Evolutionary conservation across 2,329 filamentous ascomycete species (phyloP).

Genomic region (Aspergillus pseudotamarii): DNA sequence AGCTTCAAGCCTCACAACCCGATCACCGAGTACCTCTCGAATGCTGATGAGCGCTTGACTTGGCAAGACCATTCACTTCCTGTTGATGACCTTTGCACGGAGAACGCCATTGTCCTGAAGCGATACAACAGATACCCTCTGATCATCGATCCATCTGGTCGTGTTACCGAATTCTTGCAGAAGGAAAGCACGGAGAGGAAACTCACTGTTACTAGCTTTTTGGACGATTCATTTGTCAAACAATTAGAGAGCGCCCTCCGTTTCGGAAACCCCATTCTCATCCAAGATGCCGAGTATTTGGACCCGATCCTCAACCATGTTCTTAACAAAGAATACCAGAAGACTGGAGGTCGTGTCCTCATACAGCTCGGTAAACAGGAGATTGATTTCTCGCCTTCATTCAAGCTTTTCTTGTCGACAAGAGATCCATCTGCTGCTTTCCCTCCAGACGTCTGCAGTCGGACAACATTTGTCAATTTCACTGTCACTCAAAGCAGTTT

Average conservation of each 20-base stretch:
- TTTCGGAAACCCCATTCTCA: constrained; percentile 97
- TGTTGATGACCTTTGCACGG: constrained; percentile 95
- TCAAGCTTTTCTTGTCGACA: constrained; percentile 93
- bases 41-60: constrained; percentile 87
- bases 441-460: constrained; percentile 93
- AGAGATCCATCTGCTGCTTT: constrained; percentile 95
- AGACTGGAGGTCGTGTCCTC: constrained; percentile 93
- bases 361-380: constrained; percentile 98
- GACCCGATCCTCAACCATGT: constrained; percentile 98
- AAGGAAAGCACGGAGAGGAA: constrained; percentile 92
- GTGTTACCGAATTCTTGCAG: constrained; percentile 91
- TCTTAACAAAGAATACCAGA: constrained; percentile 99
- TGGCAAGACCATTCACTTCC: constrained; percentile 95
- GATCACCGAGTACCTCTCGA: constrained; percentile 93
- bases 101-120: constrained; percentile 96
- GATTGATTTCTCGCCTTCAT: constrained; percentile 97
- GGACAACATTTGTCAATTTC: constrained; percentile 99
- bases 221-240: constrained; percentile 97
- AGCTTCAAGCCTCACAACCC: constrained; percentile 92
- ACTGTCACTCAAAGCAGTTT: constrained; percentile 98
- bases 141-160: constrained; percentile 95
- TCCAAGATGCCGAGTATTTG: constrained; percentile 95
- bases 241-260: constrained; percentile 94
- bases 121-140: constrained; percentile 98
- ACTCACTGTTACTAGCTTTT: constrained; percentile 94